phyloP scores from a whole-genome alignment of 2,329 filamentous ascomycete species.

The Fonsecaea pedrosoi region DNA sequence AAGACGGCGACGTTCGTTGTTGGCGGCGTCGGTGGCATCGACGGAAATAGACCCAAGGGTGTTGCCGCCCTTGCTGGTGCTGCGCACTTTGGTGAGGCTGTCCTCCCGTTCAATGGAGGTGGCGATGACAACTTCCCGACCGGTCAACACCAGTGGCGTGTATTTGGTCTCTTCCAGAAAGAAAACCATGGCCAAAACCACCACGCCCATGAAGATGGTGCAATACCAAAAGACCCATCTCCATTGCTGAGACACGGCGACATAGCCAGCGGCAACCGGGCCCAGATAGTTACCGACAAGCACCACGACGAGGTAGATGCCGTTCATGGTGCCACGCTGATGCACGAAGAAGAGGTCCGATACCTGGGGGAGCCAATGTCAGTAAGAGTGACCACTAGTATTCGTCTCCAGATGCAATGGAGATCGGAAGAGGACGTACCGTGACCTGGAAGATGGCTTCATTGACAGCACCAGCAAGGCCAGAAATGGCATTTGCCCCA shows the following conservation, averaged over 20 bases:
- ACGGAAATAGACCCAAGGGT: slow-evolving; percentile 20
- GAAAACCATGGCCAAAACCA: slow-evolving; percentile 45
- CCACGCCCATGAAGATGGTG: slow-evolving; percentile 43
- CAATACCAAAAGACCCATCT: slow-evolving; percentile 48
- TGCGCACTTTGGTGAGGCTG: slow-evolving; percentile 25
- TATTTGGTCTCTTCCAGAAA: slow-evolving; percentile 50
- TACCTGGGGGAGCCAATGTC: slow-evolving; percentile 41
- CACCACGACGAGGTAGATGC: slow-evolving; percentile 54
- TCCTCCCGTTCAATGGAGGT: slow-evolving; percentile 13
- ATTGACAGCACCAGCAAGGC: slow-evolving; percentile 51
- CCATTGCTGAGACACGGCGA: slow-evolving; percentile 47
- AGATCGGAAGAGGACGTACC: slow-evolving; percentile 26
- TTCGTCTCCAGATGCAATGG: neutral
- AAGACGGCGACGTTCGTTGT: slow-evolving; percentile 31
- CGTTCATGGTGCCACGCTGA: slow-evolving; percentile 59
- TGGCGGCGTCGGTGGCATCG: slow-evolving; percentile 24
- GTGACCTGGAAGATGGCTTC: slow-evolving; percentile 55
- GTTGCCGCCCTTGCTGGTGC: slow-evolving; percentile 22
- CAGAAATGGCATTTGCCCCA: slow-evolving; percentile 50
- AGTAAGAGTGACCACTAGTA: neutral
- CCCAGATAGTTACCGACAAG: slow-evolving; percentile 46
- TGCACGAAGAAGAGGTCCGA: slow-evolving; percentile 60
- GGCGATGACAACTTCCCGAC: slow-evolving; percentile 18
- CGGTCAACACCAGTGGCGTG: slow-evolving; percentile 35
- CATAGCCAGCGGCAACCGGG: slow-evolving; percentile 46